Percentiles rank a stretch among this genome's conserved stretches.
These are phyloP conservation scores for Circinella minor DNA, from an alignment of 371 early-diverging fungal species.

Conservation along the genomic window DNA sequence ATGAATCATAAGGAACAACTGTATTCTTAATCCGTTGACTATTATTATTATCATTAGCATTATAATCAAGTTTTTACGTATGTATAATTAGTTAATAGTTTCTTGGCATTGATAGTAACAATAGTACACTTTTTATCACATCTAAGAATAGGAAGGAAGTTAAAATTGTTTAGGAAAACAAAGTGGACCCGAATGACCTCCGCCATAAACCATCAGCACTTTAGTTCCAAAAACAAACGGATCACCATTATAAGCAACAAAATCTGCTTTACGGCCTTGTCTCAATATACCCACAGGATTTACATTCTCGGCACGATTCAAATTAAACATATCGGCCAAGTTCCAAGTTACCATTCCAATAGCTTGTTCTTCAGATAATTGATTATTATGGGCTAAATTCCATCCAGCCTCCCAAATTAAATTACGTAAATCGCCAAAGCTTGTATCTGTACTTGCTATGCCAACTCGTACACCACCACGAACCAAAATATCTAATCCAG, in stretches of 20 bases:
- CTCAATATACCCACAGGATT: conserved; percentile 29
- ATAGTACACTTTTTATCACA: no score
- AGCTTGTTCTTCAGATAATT: conserved; percentile 56
- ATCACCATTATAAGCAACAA: conserved; percentile 60
- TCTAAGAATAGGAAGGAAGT: background rate
- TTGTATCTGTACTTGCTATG: conserved; percentile 57
- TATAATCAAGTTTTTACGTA: no score
- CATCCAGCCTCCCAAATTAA: conserved; percentile 79
- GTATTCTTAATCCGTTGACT: no score
- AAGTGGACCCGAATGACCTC: conserved; percentile 50
- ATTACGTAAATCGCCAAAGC: conserved; percentile 68
- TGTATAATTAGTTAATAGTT: no score
- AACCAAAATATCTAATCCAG: conserved; percentile 62
- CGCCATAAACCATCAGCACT: conserved; percentile 58
- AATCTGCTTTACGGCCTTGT: conserved; percentile 37
- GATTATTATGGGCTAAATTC: conserved; percentile 45
- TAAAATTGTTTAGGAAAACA: conserved; percentile 45
- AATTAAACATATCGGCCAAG: conserved; percentile 64
- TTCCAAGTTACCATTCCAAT: conserved; percentile 81
- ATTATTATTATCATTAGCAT: no score
- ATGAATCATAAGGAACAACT: no score
- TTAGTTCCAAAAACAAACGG: conserved; percentile 66
- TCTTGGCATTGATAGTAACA: no score
- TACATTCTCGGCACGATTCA: conserved; percentile 28
- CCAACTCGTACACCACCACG: conserved; percentile 68